Evolutionary conservation across 1,284 basidiomycete genomes (phyloP).

Genomic region (Caloboletus inedulis): DNA sequence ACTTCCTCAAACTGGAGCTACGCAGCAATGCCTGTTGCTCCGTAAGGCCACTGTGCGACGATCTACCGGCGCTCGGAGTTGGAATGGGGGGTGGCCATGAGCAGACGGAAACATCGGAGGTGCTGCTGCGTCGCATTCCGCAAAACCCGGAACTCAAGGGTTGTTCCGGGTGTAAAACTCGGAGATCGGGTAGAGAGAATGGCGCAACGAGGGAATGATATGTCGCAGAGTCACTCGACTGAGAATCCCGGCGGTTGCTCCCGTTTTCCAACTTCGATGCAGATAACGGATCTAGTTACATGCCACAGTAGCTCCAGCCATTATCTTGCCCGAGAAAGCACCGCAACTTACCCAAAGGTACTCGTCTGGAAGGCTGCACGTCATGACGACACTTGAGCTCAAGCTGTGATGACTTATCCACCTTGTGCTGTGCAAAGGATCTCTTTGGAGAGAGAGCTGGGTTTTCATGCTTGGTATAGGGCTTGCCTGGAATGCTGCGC

Average conservation of each 20-base stretch:
- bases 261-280: constrained; percentile 21
- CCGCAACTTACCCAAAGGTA: constrained; percentile 28
- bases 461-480: constrained; percentile 12
- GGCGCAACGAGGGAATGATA: constrained; percentile 14
- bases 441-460: constrained; percentile 22
- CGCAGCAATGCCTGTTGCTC: constrained; percentile 9
- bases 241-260: constrained; percentile 2
- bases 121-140: constrained; percentile 10
- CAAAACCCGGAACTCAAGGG: constrained; percentile 9
- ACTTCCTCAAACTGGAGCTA: constrained; percentile 4
- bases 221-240: constrained; percentile 4
- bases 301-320: constrained; percentile 2
- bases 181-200: constrained; percentile 16
- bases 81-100: constrained; percentile 28
- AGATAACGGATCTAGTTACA: constrained; percentile 28
- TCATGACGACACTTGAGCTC: constrained; percentile 23
- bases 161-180: constrained; percentile 5
- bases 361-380: constrained; percentile 12
- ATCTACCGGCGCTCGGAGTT: not conserved
- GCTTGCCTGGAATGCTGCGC: constrained; percentile 2
- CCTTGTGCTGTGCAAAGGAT: constrained; percentile 19
- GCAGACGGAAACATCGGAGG: constrained; percentile 11
- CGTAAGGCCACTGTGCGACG: constrained; percentile 3
- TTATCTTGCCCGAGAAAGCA: not conserved
- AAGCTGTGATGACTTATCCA: constrained; percentile 14